Evolutionary conservation across 1,284 basidiomycete genomes (phyloP).

Genomic region (Trichosporon sp.): DNA sequence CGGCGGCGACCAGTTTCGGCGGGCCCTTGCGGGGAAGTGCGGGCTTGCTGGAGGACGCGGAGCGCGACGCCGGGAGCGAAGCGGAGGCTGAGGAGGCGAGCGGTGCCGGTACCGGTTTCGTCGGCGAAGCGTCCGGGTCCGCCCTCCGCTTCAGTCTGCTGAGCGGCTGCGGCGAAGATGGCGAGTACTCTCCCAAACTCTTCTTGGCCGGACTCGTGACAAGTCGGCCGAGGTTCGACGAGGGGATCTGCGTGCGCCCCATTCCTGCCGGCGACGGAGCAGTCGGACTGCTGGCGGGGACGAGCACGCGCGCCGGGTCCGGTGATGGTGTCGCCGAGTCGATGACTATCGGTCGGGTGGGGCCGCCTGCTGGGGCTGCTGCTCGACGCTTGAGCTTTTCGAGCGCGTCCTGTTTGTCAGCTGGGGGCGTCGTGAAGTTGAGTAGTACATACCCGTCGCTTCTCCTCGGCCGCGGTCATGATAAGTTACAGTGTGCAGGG

Average conservation of each 20-base stretch:
- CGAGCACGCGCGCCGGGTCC: constrained; percentile 21
- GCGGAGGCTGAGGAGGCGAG: background rate
- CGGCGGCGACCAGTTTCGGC: constrained; percentile 28
- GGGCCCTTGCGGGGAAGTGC: constrained; percentile 26
- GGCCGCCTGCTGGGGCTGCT: background rate
- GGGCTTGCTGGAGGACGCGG: constrained; percentile 10
- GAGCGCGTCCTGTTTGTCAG: constrained; percentile 17
- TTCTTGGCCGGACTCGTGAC: background rate
- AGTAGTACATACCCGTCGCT: background rate
- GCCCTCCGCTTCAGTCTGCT: constrained; percentile 36
- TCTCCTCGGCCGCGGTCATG: constrained; percentile 3
- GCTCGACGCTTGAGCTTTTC: constrained; percentile 11
- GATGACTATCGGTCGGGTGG: background rate
- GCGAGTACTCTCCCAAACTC: constrained; percentile 25
- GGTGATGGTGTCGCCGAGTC: constrained; percentile 9
- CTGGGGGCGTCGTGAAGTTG: background rate
- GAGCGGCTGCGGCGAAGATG: constrained; percentile 34
- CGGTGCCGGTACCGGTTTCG: background rate
- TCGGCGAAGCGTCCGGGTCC: constrained; percentile 31
- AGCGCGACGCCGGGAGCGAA: background rate
- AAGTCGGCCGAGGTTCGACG: constrained; percentile 23
- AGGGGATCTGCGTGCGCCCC: constrained; percentile 21
- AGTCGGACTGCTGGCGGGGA: constrained; percentile 25
- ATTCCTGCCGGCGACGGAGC: background rate
- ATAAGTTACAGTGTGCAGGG: background rate